A percentile compares a stretch with the other conserved stretches of the same genome.
phyloP scores from a whole-genome alignment of 2,329 filamentous ascomycete species.

The Talaromyces sp. region DNA sequence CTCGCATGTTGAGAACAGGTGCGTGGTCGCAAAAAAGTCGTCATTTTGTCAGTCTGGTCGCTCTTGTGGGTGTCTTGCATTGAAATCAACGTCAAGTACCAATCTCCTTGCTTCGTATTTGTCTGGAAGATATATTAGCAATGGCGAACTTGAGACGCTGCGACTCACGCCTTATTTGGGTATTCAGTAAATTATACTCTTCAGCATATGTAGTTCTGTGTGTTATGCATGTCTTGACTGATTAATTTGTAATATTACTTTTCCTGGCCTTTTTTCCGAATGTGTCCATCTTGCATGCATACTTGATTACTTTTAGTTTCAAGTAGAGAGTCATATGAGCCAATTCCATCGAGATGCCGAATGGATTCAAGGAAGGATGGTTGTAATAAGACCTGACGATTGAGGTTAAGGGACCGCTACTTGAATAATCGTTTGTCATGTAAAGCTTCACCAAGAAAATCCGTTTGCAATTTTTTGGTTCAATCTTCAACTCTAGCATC shows the following conservation, averaged over 20 bases:
- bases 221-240: neutral
- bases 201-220: neutral
- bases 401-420: neutral
- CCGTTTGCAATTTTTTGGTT: no score
- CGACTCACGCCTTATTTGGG: neutral
- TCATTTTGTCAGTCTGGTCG: neutral
- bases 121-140: neutral
- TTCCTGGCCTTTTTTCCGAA: neutral
- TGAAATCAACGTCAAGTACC: neutral
- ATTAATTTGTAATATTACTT: neutral
- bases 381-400: neutral
- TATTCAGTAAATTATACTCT: neutral
- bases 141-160: neutral
- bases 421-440: no score
- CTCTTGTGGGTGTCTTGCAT: neutral
- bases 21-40: neutral
- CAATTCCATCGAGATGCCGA: neutral
- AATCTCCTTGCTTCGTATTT: neutral
- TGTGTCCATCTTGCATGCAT: neutral
- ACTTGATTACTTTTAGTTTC: neutral
- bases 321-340: neutral
- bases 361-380: neutral
- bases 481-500: no score
- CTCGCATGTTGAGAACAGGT: neutral
- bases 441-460: no score